These are phyloP conservation scores for Leccinellum albellum DNA, from an alignment of 768 basidiomycete species.

Conservation along the genomic window DNA sequence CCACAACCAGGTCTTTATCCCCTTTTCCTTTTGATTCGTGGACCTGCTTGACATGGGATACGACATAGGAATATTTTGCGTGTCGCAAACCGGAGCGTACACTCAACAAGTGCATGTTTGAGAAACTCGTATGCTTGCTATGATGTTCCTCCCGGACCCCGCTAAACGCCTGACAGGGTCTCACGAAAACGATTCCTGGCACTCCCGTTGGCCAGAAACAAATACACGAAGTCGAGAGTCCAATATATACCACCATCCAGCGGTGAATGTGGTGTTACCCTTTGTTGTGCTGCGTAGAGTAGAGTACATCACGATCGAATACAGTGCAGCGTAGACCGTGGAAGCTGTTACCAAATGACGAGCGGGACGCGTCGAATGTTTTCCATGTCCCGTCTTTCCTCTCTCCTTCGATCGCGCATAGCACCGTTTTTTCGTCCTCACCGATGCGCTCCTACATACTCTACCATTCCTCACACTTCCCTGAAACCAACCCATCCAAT, in stretches of 20 bases:
- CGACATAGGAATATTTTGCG: conserved; percentile 71
- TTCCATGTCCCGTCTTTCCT: conserved; percentile 16
- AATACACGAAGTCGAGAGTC: conserved; percentile 85
- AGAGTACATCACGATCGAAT: conserved; percentile 3
- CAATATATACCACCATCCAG: conserved; percentile 80
- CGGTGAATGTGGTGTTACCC: conserved; percentile 46
- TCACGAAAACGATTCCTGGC: conserved; percentile 89
- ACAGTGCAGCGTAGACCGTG: too few species aligned
- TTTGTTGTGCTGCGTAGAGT: conserved; percentile 19
- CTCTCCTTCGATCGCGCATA: neutral
- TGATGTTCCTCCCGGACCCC: neutral
- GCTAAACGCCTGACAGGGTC: conserved; percentile 51
- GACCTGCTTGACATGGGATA: neutral
- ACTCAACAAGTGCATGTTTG: conserved; percentile 93
- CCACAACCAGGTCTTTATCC: conserved; percentile 82
- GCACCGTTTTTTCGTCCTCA: neutral
- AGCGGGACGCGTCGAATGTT: conserved; percentile 31
- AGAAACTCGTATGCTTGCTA: conserved; percentile 77
- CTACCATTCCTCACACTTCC: conserved; percentile 12
- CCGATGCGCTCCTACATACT: conserved; percentile 10
- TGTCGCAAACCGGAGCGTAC: conserved; percentile 87
- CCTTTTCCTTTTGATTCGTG: neutral
- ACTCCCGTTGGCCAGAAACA: conserved; percentile 75
- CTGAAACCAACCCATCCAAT: conserved; percentile 46
- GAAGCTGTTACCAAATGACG: too few species aligned